phyloP scores from a whole-genome alignment of 495 filamentous ascomycete species.

The Bacidia rubella region DNA sequence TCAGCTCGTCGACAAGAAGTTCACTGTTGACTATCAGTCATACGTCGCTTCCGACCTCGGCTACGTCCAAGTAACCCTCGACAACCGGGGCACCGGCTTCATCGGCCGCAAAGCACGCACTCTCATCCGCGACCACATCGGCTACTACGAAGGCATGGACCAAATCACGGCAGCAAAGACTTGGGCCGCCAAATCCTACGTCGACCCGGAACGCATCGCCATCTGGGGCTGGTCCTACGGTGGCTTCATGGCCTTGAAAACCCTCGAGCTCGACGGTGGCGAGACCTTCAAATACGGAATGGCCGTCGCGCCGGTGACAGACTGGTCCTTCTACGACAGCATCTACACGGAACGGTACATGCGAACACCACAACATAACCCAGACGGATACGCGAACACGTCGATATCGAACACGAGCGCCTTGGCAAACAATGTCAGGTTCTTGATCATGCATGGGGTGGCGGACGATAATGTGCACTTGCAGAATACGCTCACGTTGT shows the following conservation, averaged over 20 bases:
- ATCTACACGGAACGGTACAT: constrained; percentile 96
- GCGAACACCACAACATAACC: constrained; percentile 78
- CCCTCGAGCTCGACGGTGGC: constrained; percentile 79
- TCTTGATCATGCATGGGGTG: constrained; percentile 87
- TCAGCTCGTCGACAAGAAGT: constrained; percentile 70
- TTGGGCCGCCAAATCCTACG: constrained; percentile 71
- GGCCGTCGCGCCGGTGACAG: constrained; percentile 94
- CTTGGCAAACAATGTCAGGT: constrained; percentile 61
- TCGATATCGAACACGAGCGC: constrained; percentile 58
- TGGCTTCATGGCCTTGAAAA: constrained; percentile 95
- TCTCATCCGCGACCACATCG: constrained; percentile 70
- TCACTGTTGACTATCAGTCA: constrained; percentile 77
- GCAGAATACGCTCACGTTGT: constrained; percentile 74
- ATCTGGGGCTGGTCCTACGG: constrained; percentile 99
- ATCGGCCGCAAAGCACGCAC: constrained; percentile 74
- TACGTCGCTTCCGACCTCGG: constrained; percentile 76
- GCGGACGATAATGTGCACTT: constrained; percentile 96
- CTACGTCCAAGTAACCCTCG: constrained; percentile 93
- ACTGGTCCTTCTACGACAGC: constrained; percentile 91
- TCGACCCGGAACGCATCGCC: constrained; percentile 66
- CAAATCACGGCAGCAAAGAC: constrained; percentile 85
- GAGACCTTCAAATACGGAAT: constrained; percentile 89
- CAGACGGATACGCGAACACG: constrained; percentile 58
- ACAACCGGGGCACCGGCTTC: constrained; percentile 84
- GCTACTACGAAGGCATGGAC: constrained; percentile 72